Percentiles rank a stretch among this genome's conserved stretches.
Evolutionary conservation across 176 grass and related monocot species (phyloP).

Genomic region (Tuctoria greenei): DNA sequence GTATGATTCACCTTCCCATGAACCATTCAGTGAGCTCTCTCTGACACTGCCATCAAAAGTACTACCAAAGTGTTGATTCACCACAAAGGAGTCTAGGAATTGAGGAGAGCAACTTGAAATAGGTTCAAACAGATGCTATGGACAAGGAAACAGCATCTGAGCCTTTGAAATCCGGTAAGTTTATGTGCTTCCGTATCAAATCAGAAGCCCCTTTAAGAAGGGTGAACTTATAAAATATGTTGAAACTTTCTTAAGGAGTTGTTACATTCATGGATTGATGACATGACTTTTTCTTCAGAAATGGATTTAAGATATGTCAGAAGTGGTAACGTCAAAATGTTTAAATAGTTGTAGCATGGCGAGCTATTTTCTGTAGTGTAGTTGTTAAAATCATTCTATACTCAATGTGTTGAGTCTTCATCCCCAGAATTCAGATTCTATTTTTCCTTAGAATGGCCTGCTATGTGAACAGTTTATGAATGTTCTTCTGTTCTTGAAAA

Average conservation of each 20-base stretch:
- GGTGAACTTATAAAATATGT: conserved; percentile 9
- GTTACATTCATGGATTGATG: conserved; percentile 12
- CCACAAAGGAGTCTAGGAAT: conserved; percentile 22
- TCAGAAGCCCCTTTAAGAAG: conserved; percentile 9
- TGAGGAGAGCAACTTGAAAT: background rate
- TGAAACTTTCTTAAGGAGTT: background rate
- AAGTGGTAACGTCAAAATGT: conserved; percentile 15
- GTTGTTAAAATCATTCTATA: conserved; percentile 13
- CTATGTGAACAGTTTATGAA: background rate
- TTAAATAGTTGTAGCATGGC: conserved; percentile 26
- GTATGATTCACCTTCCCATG: conserved; percentile 29
- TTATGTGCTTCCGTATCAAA: conserved; percentile 21
- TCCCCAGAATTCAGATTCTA: background rate
- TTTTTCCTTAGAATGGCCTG: conserved; percentile 8
- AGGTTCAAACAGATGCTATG: conserved; percentile 21
- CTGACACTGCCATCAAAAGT: conserved; percentile 56
- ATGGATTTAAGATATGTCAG: conserved; percentile 35
- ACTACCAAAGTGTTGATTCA: conserved; percentile 18
- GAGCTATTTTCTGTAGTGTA: conserved; percentile 26
- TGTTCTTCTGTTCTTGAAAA: background rate
- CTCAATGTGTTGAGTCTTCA: conserved; percentile 7
- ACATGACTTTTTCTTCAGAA: background rate
- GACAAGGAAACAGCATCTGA: conserved; percentile 19
- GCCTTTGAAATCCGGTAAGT: conserved; percentile 43
- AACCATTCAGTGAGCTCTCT: conserved; percentile 49